Base-by-base conservation (phyloP, 1,284 basidiomycete species). In the Cutaneotrichosporon sp. region DNA sequence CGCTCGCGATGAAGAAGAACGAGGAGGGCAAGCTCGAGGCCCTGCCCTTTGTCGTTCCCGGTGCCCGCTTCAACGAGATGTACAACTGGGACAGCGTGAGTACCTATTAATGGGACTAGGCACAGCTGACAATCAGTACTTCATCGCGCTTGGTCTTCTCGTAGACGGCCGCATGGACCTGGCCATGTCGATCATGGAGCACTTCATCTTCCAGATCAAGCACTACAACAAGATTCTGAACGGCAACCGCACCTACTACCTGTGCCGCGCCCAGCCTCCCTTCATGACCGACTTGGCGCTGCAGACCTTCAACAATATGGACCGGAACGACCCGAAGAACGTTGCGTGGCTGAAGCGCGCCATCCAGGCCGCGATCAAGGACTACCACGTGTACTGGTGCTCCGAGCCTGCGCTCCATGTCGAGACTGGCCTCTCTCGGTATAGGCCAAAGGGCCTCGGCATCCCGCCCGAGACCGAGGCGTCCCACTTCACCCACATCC, bases 381-480 rank as follows among this genome's bases (percentile, higher is more conserved):
- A 99, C 77, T 99, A 99, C 78, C 94, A 98, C 82, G 92, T 89
- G 38, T 88, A 99, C 67, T 99, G 95, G 95, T 90, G 95, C 72
- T 87, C 90, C 10, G 87, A 90, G 75, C 97, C 95, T 20, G 88
- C 95, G 27, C 89, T 97, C 70, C 94, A 99, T 79, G 87, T 88
- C 34, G 91, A 91, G 80, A 92, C 92, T 6, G 95, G 95, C 38
- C 85, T 99, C 14, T 95, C 93, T 0, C 88, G 95, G 53, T 99
- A 89, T 81, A 87, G 94, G 29, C 95, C 95, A 5, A 91, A 90
- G 64, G 95, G 97, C n/a, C 79, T 92, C 5, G 95, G 95, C 54
- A 97, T 99, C 56, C 95, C 94, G 18, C 97, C 95, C 0, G 95
- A 99, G 83, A 99, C 95, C 0, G 95, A 99, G 79, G 94, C 97